phyloP scores from a whole-genome alignment of 2,329 filamentous ascomycete species.

The Botrytis paeoniae region DNA sequence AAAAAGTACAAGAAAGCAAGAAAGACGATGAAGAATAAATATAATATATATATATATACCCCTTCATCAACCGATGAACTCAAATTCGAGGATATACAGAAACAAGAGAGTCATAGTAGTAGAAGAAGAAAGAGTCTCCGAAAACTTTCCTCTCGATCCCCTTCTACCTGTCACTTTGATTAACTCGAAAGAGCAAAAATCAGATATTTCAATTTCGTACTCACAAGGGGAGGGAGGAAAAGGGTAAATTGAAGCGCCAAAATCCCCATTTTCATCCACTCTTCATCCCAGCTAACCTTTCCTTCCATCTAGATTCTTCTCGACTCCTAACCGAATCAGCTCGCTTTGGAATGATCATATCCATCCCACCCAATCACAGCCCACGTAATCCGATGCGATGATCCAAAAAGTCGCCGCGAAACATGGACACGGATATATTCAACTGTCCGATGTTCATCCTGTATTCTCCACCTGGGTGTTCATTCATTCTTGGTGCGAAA shows the following conservation, averaged over 20 bases:
- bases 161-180: neutral
- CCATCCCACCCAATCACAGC: neutral
- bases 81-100: neutral
- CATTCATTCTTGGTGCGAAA: neutral
- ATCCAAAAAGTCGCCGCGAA: neutral
- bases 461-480: too few species aligned
- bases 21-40: neutral
- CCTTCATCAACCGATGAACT: neutral
- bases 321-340: neutral
- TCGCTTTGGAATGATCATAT: neutral
- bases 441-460: neutral
- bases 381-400: neutral
- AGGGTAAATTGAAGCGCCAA: neutral
- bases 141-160: neutral
- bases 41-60: neutral
- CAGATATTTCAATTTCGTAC: neutral
- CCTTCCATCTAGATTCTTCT: slow-evolving; percentile 5
- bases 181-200: neutral
- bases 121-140: neutral
- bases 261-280: neutral
- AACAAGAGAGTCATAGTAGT: neutral
- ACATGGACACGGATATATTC: neutral
- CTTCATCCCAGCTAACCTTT: neutral
- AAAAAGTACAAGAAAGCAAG: neutral
- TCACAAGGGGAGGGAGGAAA: neutral